These are phyloP conservation scores for Apostasia shenzhenica DNA, from an alignment of 106 monocot genomes.

Conservation along the genomic window DNA sequence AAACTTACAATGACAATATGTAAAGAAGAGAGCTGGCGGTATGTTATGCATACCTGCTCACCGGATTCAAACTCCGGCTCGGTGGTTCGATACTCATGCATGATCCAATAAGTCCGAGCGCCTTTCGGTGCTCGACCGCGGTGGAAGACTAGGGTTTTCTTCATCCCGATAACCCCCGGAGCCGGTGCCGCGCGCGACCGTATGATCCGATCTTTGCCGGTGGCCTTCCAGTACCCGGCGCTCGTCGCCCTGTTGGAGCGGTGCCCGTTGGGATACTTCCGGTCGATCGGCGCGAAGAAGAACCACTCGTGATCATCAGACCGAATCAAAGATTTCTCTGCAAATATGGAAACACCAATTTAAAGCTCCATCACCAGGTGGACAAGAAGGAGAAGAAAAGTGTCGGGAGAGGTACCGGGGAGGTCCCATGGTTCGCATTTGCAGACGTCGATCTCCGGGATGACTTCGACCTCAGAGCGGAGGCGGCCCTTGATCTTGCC, in stretches of 20 bases:
- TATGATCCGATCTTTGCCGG: constrained; percentile 15
- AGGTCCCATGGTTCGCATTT: constrained; percentile 81
- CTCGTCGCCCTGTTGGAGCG: constrained; percentile 13
- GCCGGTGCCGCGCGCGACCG: background rate
- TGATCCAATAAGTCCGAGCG: constrained; percentile 14
- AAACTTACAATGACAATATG: too few species aligned
- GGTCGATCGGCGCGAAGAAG: constrained; percentile 19
- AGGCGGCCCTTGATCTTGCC: constrained; percentile 40
- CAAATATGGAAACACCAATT: background rate
- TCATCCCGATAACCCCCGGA: constrained; percentile 12
- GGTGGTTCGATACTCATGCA: constrained; percentile 22
- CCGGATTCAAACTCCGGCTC: constrained; percentile 18
- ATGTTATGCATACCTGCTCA: constrained; percentile 4
- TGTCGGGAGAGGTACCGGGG: constrained; percentile 31
- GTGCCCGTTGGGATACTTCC: constrained; percentile 17
- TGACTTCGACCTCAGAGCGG: constrained; percentile 35
- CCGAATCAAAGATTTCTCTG: constrained; percentile 14
- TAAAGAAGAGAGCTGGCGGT: too few species aligned
- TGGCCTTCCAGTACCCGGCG: constrained; percentile 19
- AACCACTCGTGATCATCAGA: constrained; percentile 20
- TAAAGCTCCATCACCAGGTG: background rate
- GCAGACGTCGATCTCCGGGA: constrained; percentile 67
- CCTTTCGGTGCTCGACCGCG: constrained; percentile 15
- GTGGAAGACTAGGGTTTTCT: constrained; percentile 20
- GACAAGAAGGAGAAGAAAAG: background rate